phyloP scores from a whole-genome alignment of 1,139 yeast species.

The Candida sp. region DNA sequence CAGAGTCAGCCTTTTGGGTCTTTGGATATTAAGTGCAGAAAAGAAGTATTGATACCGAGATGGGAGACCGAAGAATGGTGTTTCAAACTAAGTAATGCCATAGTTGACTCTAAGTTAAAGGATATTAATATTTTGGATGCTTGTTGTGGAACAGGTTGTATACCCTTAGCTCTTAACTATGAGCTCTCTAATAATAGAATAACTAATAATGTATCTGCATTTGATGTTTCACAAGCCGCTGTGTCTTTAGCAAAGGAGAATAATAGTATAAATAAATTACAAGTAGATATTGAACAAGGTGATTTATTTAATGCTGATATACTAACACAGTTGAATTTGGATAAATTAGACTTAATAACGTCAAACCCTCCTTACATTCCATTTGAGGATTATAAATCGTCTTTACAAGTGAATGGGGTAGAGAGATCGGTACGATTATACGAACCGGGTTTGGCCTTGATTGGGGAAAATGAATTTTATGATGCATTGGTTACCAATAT shows the following conservation, averaged over 20 bases:
- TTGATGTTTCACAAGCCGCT: conserved; percentile 63
- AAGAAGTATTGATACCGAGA: conserved; percentile 80
- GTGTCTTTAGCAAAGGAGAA: conserved; percentile 50
- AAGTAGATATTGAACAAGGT: conserved; percentile 16
- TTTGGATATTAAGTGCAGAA: conserved; percentile 55
- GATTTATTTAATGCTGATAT: conserved; percentile 20
- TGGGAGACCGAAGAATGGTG: conserved; percentile 98
- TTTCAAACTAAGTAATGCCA: conserved; percentile 28
- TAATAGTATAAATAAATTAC: conserved; percentile 6
- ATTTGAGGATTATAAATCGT: conserved; percentile 29
- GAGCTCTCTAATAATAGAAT: conserved; percentile 19
- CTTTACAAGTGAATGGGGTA: conserved; percentile 27
- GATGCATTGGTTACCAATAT: conserved; percentile 46
- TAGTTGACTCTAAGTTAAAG: conserved; percentile 12
- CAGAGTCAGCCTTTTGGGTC: conserved; percentile 86
- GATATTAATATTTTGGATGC: conserved; percentile 53
- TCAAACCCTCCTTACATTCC: conserved; percentile 94
- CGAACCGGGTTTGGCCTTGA: conserved; percentile 77
- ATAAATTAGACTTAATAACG: conserved; percentile 49
- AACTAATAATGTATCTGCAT: conserved; percentile 34
- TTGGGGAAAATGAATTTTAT: conserved; percentile 77
- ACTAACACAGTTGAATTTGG: conserved; percentile 3
- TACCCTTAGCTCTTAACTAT: conserved; percentile 53
- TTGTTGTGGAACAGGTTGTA: conserved; percentile 92
- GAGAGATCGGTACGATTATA: conserved; percentile 62